Evolutionary conservation across 75 land plant genomes (phyloP), one percentile per base, ranked within the genome.

Genomic region (Sequoia sempervirens): DNA sequence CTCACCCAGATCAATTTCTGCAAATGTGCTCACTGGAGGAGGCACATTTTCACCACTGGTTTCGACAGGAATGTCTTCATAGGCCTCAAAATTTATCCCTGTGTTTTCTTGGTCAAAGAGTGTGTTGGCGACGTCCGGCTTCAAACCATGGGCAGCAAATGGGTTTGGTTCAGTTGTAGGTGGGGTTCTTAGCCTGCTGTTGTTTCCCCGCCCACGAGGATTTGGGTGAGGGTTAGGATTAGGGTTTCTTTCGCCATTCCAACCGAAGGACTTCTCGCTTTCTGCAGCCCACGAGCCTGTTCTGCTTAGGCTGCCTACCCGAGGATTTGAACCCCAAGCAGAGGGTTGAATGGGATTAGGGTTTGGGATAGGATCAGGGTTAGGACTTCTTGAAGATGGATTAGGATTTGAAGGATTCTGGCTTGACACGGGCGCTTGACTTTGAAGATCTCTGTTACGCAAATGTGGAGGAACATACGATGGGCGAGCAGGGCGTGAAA

Each of bases 61-160:
- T 79, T 95, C 97, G 28, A 95, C 97, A 0, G 97, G 97, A 52
- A 95, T 95, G 83, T 95, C 97, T 72, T 95, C 97, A 83, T 95
- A 95, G 2, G 97, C 97, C 84, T 95, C 97, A 83, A 94, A 95
- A 81, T 93, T 95, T 61, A 93, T 92, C 23, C 92, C 95, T 5
- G 89, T 86, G 74, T 88, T 91, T 74, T 87, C 93, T 18, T 91
- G 85, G 32, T 61, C 92, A 73, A 30, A 80, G 74, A 54, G 45
- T 6, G 20, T 80, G 28, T 83, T 86, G 23, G 46, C 52, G 40
- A 38, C 75, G 80, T 84, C 85, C 11, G 85, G 85, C 28, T 88
- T 84, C 26, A 84, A 80, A 15, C 85, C 89, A 6, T 86, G 85
- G 72, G 84, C 81, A 4, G 88, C 88, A 82, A 90, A 92, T 5